Base-by-base conservation (phyloP, 306 rosid genomes). In the Pyrus communis region DNA sequence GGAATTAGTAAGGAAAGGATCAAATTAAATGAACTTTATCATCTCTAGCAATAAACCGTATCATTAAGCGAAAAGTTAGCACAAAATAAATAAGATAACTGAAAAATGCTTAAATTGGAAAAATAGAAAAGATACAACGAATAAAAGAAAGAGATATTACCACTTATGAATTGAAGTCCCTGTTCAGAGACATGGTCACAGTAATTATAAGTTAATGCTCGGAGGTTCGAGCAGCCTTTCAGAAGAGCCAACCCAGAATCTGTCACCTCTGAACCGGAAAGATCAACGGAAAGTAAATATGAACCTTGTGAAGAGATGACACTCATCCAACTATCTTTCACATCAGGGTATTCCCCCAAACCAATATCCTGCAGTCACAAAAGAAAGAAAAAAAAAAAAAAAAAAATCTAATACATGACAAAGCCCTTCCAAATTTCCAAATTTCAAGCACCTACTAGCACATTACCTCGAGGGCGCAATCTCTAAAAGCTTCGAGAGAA, bases 381-480 rank as follows among this genome's bases (percentile, higher is more conserved):
- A 70, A 64, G 38, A 72, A 71, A 25, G 1, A 0, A 25, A 25
- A 30, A 25, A 25, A 25, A 0, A 25, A 25, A 30, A 25, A 30
- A 0, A 59, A 2, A 22, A 15, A 19, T n/a, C 54, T 10, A 33
- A 45, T 62, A 77, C 80, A 75, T 11, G 61, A 68, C 73, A 10
- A 64, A 33, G 57, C 54, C 63, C 68, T 69, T 57, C 25, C 76
- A 81, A 80, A 21, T 42, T 61, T 40, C 22, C 8, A 69, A 81
- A 81, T 78, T 46, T 57, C 52, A 84, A 71, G 33, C 52, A 77
- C 51, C 71, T 71, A 22, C 55, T 35, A 5, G 55, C 10, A 64
- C 17, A 69, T 73, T 82, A 90, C 92, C 96, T 83, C 85, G 61
- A 90, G 89, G 76, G 91, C 96, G 70, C 96, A 90, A 70, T 90